phyloP scores from a whole-genome alignment of 345 rosid genomes.

The Zanthoxylum bungeanum region DNA sequence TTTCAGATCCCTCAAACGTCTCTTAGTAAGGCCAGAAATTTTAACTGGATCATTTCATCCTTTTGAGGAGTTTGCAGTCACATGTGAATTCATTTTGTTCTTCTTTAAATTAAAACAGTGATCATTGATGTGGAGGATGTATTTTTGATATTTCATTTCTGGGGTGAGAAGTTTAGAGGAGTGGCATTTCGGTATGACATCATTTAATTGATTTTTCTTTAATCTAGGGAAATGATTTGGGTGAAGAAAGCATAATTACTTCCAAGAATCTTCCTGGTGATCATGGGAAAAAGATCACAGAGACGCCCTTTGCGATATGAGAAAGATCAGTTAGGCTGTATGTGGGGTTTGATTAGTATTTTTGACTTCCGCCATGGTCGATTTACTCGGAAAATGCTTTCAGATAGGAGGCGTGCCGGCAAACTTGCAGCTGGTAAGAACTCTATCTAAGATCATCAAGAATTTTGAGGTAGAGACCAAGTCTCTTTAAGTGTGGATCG shows the following conservation, averaged over 20 bases:
- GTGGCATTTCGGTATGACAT: neutral
- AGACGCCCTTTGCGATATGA: constrained; percentile 48
- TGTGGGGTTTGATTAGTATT: constrained; percentile 78
- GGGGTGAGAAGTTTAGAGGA: neutral
- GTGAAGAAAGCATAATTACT: constrained; percentile 13
- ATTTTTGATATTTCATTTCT: constrained; percentile 3
- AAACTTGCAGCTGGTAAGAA: constrained; percentile 46
- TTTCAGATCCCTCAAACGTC: constrained; percentile 6
- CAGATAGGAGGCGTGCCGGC: constrained; percentile 57
- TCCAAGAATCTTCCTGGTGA: constrained; percentile 5
- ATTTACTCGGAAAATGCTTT: constrained; percentile 58
- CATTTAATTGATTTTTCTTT: neutral
- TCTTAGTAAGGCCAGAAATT: neutral
- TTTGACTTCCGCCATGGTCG: constrained; percentile 78
- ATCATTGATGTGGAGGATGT: neutral
- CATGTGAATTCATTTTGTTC: constrained; percentile 3
- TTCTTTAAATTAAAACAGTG: neutral
- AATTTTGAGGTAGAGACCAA: neutral
- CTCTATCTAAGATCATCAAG: constrained; percentile 13
- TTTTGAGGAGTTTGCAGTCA: neutral
- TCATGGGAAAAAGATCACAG: constrained; percentile 57
- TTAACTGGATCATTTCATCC: neutral
- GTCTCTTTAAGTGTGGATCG: neutral
- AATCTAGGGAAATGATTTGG: constrained; percentile 13
- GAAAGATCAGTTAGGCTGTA: constrained; percentile 73